Conservation (phyloP, 768 basidiomycete genomes). For the Ramaria rubella region DNA sequence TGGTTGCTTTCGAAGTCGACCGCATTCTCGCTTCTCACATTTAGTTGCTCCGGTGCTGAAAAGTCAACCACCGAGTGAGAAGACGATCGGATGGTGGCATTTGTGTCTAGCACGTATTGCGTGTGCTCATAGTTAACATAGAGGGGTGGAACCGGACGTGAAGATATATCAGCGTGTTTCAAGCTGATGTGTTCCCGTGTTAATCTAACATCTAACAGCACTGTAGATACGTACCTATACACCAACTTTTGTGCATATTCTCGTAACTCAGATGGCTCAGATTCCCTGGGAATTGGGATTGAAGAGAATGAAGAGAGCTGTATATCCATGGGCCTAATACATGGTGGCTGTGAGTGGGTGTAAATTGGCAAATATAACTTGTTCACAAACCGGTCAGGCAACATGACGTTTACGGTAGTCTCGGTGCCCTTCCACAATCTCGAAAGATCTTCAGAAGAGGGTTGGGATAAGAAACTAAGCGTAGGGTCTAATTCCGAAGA, state of each 20-base stretch:
- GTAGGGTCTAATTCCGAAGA: too few species aligned
- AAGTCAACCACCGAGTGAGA: conserved; percentile 10
- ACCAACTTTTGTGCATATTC: conserved; percentile 28
- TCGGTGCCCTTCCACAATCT: conserved; percentile 31
- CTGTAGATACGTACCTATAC: conserved; percentile 8
- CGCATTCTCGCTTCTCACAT: conserved; percentile 37
- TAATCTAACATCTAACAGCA: too few species aligned
- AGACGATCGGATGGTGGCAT: conserved; percentile 40
- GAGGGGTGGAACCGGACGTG: conserved; percentile 11
- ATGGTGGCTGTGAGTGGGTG: conserved; percentile 4
- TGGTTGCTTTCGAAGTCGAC: conserved; percentile 51
- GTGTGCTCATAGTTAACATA: conserved; percentile 13
- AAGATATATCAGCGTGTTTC: conserved; percentile 42
- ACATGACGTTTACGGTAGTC: conserved; percentile 40
- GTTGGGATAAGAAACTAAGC: too few species aligned
- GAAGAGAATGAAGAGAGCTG: conserved; percentile 39
- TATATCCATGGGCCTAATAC: conserved; percentile 49
- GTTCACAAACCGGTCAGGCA: conserved; percentile 47
- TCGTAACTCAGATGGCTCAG: conserved; percentile 37
- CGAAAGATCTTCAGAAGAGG: conserved; percentile 12
- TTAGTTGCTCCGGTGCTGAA: conserved; percentile 8
- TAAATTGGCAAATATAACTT: not conserved
- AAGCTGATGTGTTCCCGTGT: conserved; percentile 17
- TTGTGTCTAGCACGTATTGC: conserved; percentile 42
- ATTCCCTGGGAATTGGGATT: conserved; percentile 19